These are phyloP conservation scores for Erodium trifolium DNA, from an alignment of 441 rosid genomes.

Conservation along the genomic window DNA sequence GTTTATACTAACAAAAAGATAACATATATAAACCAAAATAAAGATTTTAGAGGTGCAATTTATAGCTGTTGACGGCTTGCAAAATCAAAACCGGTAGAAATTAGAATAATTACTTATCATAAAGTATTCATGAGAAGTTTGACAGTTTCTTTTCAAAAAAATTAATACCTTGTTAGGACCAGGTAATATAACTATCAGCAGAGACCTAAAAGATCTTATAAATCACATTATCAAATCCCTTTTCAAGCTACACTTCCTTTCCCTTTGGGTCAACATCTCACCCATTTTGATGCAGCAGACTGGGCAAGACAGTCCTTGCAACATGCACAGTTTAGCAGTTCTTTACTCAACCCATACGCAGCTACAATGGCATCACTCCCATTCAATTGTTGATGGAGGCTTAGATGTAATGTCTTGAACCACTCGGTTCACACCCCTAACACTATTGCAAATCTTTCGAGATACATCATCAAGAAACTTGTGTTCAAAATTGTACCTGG, in stretches of 20 bases:
- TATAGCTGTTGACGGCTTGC: background rate
- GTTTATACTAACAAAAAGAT: background rate
- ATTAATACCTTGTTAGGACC: slow-evolving; percentile 12
- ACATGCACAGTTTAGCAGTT: background rate
- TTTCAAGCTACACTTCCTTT: slow-evolving; percentile 1
- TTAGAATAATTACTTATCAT: background rate
- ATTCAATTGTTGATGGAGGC: slow-evolving; percentile 94
- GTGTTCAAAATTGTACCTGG: slow-evolving; percentile 83
- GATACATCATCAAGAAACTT: slow-evolving; percentile 74
- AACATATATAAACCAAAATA: slow-evolving; percentile 1
- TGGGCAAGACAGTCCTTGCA: background rate
- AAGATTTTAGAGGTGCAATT: background rate
- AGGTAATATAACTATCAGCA: slow-evolving; percentile 13
- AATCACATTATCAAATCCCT: slow-evolving; percentile 15
- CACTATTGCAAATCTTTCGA: slow-evolving; percentile 73
- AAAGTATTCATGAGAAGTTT: background rate
- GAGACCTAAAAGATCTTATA: slow-evolving; percentile 17
- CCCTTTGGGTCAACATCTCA: slow-evolving; percentile 11
- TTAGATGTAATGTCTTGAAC: slow-evolving; percentile 89
- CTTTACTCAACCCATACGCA: slow-evolving; percentile 13
- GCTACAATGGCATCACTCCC: slow-evolving; percentile 50
- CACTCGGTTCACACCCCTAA: slow-evolving; percentile 84
- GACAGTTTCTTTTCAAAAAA: slow-evolving; percentile 11
- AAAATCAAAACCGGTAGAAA: background rate
- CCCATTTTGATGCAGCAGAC: background rate